Evolutionary conservation across 2,329 filamentous ascomycete species (phyloP).

Genomic region (Drechslerella dactyloides): DNA sequence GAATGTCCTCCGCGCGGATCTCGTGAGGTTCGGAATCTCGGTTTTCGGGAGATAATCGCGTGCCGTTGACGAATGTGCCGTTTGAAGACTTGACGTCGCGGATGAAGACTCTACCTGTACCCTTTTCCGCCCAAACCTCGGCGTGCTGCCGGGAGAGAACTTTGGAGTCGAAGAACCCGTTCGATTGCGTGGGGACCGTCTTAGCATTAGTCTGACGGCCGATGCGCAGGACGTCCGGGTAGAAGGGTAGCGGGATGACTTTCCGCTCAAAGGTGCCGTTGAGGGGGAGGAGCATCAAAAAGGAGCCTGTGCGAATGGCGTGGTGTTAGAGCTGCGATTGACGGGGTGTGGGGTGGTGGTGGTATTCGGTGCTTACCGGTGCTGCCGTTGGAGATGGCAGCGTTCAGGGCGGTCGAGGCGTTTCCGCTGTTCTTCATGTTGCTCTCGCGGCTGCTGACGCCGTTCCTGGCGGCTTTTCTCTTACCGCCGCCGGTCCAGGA

Average conservation of each 20-base stretch:
- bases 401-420: conserved; percentile 41
- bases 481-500: conserved; percentile 58
- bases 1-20: conserved; percentile 84
- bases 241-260: conserved; percentile 89
- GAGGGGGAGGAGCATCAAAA: conserved; percentile 80
- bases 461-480: conserved; percentile 60
- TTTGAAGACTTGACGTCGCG: conserved; percentile 98
- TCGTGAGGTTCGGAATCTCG: conserved; percentile 96
- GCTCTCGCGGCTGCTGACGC: conserved; percentile 56
- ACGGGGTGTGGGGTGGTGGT: conserved; percentile 67
- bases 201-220: conserved; percentile 97
- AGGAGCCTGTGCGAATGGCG: conserved; percentile 68
- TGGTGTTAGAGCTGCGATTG: conserved; percentile 74
- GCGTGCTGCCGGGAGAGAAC: conserved; percentile 95
- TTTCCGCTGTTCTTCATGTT: conserved; percentile 46
- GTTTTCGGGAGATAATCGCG: conserved; percentile 88
- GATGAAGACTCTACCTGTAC: conserved; percentile 85
- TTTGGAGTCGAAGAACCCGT: conserved; percentile 98
- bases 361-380: conserved; percentile 67
- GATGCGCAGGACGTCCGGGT: conserved; percentile 91
- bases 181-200: conserved; percentile 85
- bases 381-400: conserved; percentile 53
- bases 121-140: conserved; percentile 86
- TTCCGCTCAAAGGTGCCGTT: conserved; percentile 98
- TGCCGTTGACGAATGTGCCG: conserved; percentile 95